A percentile compares a stretch with the other conserved stretches of the same genome.
Evolutionary conservation across 331 rosid genomes (phyloP).

Genomic region (Acacia concinna): DNA sequence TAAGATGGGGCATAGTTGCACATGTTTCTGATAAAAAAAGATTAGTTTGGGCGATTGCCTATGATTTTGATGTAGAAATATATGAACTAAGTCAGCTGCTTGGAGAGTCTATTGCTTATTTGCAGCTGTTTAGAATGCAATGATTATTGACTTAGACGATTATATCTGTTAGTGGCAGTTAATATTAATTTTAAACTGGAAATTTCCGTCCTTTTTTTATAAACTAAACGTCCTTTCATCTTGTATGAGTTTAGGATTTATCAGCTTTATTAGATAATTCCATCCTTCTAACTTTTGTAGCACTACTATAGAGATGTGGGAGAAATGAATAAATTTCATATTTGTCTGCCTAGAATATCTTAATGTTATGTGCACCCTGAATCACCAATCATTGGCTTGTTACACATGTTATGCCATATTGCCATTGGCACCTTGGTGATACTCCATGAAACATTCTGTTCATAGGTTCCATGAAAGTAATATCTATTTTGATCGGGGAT

Average conservation of each 20-base stretch:
- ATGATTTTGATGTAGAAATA: slow-evolving; percentile 4
- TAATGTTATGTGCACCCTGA: background rate
- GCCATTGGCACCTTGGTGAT: background rate
- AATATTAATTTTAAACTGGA: background rate
- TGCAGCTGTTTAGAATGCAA: slow-evolving; percentile 16
- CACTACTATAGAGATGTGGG: background rate
- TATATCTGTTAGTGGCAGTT: background rate
- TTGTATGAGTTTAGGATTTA: background rate
- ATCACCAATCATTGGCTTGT: background rate
- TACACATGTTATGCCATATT: background rate
- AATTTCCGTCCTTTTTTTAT: background rate
- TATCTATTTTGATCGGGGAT: slow-evolving; percentile 11
- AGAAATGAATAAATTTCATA: slow-evolving; percentile 1
- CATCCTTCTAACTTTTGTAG: background rate
- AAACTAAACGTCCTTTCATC: slow-evolving; percentile 5
- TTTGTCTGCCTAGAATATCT: background rate
- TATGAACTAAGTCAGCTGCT: slow-evolving; percentile 17
- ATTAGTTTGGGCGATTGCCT: background rate
- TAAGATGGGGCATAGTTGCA: slow-evolving; percentile 19
- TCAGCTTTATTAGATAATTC: background rate
- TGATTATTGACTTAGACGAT: slow-evolving; percentile 21
- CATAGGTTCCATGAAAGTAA: slow-evolving; percentile 12
- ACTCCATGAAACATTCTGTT: background rate
- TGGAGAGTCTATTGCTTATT: slow-evolving; percentile 5
- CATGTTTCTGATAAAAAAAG: background rate